A percentile compares a stretch with the other conserved stretches of the same genome.
Conservation (phyloP, 345 rosid genomes). For the Brassica napus region DNA sequence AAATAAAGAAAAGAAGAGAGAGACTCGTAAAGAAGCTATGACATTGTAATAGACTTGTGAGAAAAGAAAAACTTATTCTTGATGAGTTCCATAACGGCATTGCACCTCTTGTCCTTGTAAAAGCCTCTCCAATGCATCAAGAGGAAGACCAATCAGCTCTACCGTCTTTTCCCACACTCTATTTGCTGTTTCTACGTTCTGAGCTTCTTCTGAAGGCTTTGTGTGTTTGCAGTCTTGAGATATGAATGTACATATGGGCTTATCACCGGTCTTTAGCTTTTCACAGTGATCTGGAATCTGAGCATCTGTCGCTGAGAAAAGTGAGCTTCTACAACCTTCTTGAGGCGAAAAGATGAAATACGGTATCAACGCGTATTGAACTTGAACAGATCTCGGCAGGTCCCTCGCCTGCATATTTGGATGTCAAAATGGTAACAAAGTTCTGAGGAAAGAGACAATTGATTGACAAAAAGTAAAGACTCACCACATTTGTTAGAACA, state of each 20-base stretch:
- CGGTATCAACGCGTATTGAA: slow-evolving; percentile 71
- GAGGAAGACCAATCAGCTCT: slow-evolving; percentile 75
- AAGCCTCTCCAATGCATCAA: slow-evolving; percentile 68
- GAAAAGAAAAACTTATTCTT: slow-evolving; percentile 29
- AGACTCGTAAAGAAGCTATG: background rate
- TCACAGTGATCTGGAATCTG: slow-evolving; percentile 77
- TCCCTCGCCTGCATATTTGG: slow-evolving; percentile 76
- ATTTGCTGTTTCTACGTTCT: slow-evolving; percentile 57
- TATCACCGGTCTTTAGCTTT: slow-evolving; percentile 60
- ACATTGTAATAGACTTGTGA: slow-evolving; percentile 16
- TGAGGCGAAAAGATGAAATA: slow-evolving; percentile 82
- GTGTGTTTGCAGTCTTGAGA: slow-evolving; percentile 76
- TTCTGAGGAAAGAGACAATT: background rate
- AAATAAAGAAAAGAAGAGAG: background rate
- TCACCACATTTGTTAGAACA: slow-evolving; percentile 86
- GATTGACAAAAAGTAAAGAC: slow-evolving; percentile 33
- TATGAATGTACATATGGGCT: slow-evolving; percentile 75
- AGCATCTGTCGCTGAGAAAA: slow-evolving; percentile 84
- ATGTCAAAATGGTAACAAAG: background rate
- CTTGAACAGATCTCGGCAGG: slow-evolving; percentile 70
- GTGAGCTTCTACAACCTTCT: slow-evolving; percentile 88
- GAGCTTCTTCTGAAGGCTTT: slow-evolving; percentile 91
- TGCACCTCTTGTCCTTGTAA: slow-evolving; percentile 63
- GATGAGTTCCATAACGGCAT: slow-evolving; percentile 41
- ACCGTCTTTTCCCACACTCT: slow-evolving; percentile 87